These are phyloP conservation scores for Solanum ahanhuiri DNA, from an alignment of 257 asterid genomes.

Conservation along the genomic window DNA sequence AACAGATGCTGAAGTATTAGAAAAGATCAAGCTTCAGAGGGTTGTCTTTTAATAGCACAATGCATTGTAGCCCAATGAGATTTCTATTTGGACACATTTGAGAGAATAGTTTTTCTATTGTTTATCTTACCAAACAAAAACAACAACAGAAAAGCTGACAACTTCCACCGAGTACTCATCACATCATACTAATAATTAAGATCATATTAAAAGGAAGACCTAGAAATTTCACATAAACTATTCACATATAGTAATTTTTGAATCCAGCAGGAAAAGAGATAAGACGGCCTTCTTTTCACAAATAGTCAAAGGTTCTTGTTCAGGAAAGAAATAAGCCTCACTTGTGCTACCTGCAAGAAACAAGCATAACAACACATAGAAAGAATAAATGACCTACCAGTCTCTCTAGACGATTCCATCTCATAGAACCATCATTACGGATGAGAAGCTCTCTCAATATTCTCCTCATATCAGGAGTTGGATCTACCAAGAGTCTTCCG, in stretches of 20 bases:
- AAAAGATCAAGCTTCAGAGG: not conserved
- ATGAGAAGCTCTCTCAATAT: constrained; percentile 86
- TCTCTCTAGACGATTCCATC: constrained; percentile 94
- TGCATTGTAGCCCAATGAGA: not conserved
- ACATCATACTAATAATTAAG: not conserved
- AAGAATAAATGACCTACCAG: constrained; percentile 38
- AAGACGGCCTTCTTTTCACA: not conserved
- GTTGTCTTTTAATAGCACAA: not conserved
- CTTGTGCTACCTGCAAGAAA: not conserved
- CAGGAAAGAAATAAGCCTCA: not conserved
- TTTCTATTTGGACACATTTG: not conserved
- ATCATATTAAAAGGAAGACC: not conserved
- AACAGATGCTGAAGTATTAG: not conserved
- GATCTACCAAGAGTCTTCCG: constrained; percentile 80
- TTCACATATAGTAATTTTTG: not conserved
- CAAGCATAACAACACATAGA: not conserved
- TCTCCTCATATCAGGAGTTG: constrained; percentile 96
- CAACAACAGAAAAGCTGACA: not conserved
- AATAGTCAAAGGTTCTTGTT: not conserved
- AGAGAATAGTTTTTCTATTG: not conserved
- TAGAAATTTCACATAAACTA: not conserved
- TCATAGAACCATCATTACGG: constrained; percentile 80
- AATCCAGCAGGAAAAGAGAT: not conserved
- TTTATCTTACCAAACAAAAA: not conserved
- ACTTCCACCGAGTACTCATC: not conserved